phyloP scores from a whole-genome alignment of 257 asterid species.

The Gentiana straminea region DNA sequence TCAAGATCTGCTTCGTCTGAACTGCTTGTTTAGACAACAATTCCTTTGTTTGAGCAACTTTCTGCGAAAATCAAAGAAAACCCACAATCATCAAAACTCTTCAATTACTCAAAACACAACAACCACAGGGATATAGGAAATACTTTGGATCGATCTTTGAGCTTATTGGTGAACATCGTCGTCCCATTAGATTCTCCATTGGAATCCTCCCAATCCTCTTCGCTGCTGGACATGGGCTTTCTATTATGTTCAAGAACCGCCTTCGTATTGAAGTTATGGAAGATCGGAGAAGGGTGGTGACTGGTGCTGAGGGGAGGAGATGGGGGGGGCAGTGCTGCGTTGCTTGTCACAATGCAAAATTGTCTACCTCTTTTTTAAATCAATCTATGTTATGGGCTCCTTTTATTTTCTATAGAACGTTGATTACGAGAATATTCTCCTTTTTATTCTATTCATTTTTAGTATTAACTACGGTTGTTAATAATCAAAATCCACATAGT shows the following conservation, averaged over 20 bases:
- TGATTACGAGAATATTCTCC: too few species aligned
- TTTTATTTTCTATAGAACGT: too few species aligned
- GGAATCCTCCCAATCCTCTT: conserved; percentile 40
- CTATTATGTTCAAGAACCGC: background rate
- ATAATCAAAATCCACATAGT: too few species aligned
- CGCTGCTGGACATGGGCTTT: conserved; percentile 36
- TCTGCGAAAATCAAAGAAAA: conserved; percentile 32
- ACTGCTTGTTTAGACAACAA: conserved; percentile 53
- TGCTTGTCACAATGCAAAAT: too few species aligned
- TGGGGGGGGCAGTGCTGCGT: background rate
- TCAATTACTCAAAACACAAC: background rate
- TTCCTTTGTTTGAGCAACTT: conserved; percentile 83
- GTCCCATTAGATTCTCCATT: conserved; percentile 37
- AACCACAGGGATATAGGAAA: background rate
- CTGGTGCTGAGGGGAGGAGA: background rate
- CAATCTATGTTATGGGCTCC: too few species aligned
- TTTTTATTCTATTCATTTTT: too few species aligned
- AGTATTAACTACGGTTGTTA: too few species aligned
- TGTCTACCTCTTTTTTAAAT: too few species aligned
- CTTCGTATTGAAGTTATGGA: background rate
- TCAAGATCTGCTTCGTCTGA: conserved; percentile 53
- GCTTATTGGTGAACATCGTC: conserved; percentile 29
- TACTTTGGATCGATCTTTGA: conserved; percentile 79
- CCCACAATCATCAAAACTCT: conserved; percentile 12
- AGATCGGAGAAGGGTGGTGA: background rate